Conservation (phyloP, 768 basidiomycete species). For the Russula abietina region DNA sequence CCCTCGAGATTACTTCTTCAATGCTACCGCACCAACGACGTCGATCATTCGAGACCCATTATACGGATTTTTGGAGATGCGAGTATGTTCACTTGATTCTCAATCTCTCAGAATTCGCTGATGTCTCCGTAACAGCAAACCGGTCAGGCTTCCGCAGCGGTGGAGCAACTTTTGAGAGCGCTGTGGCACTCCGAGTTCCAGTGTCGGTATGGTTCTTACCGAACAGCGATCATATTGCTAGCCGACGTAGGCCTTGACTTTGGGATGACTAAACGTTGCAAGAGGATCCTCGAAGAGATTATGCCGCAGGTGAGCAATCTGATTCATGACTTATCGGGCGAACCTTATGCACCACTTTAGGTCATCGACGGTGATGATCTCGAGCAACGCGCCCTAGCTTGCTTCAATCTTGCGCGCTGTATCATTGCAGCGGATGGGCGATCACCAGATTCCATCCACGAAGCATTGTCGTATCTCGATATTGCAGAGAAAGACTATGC, state of each 20-base stretch:
- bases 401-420: slow-evolving; percentile 68
- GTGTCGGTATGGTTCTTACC: slow-evolving; percentile 57
- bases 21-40: slow-evolving; percentile 31
- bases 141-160: slow-evolving; percentile 54
- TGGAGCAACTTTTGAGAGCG: slow-evolving; percentile 63
- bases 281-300: slow-evolving; percentile 64
- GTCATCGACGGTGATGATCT: slow-evolving; percentile 64
- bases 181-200: slow-evolving; percentile 81
- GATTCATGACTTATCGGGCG: not conserved
- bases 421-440: slow-evolving; percentile 52
- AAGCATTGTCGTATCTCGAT: slow-evolving; percentile 55
- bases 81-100: slow-evolving; percentile 29
- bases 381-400: slow-evolving; percentile 71
- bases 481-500: slow-evolving; percentile 63
- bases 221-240: slow-evolving; percentile 62
- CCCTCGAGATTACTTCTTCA: slow-evolving; percentile 52
- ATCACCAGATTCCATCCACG: slow-evolving; percentile 37
- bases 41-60: slow-evolving; percentile 40
- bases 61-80: slow-evolving; percentile 39
- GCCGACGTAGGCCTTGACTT: slow-evolving; percentile 77
- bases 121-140: slow-evolving; percentile 41
- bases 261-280: slow-evolving; percentile 62
- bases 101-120: not conserved
- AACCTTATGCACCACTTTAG: slow-evolving; percentile 33
- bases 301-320: slow-evolving; percentile 62